phyloP scores from a whole-genome alignment of 768 basidiomycete species.

The Ephemerocybe angulata region DNA sequence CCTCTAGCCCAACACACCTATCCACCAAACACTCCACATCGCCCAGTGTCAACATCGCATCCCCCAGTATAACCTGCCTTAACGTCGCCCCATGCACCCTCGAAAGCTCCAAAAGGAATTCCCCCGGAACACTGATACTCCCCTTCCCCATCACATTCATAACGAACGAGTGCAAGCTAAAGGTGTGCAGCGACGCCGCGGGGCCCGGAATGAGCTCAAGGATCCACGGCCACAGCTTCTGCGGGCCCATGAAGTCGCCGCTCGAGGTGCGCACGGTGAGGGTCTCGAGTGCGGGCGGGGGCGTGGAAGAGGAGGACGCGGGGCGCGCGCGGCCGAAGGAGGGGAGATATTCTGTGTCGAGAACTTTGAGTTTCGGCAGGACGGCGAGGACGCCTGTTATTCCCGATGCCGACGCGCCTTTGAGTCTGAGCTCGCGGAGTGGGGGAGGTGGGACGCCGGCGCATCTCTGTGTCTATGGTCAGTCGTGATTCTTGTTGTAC shows the following conservation, averaged over 20 bases:
- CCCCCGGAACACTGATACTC: constrained; percentile 35
- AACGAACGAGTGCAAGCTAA: constrained; percentile 46
- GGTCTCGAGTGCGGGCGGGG: constrained; percentile 31
- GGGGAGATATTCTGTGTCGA: constrained; percentile 64
- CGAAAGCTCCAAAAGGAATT: constrained; percentile 50
- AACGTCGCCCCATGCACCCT: constrained; percentile 40
- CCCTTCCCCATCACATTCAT: constrained; percentile 27
- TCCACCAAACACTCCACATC: constrained; percentile 47
- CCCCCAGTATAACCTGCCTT: constrained; percentile 41
- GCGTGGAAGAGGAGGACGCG: constrained; percentile 8
- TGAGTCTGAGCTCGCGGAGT: constrained; percentile 56
- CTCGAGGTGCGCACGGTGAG: constrained; percentile 57
- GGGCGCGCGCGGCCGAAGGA: constrained; percentile 18
- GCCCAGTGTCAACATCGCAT: constrained; percentile 40
- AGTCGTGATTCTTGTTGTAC: too few relatives aligned
- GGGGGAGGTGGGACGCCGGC: constrained; percentile 59
- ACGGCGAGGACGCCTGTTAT: constrained; percentile 57
- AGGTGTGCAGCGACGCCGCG: constrained; percentile 40
- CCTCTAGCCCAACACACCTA: constrained; percentile 41
- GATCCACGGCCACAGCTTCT: constrained; percentile 56
- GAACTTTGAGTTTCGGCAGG: constrained; percentile 53
- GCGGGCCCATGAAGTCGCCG: constrained; percentile 43
- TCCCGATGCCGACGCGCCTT: constrained; percentile 55
- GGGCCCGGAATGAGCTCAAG: constrained; percentile 40
- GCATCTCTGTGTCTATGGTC: constrained; percentile 44